These are phyloP conservation scores for Pyrus betulifolia DNA, from an alignment of 306 rosid species.

Conservation along the genomic window DNA sequence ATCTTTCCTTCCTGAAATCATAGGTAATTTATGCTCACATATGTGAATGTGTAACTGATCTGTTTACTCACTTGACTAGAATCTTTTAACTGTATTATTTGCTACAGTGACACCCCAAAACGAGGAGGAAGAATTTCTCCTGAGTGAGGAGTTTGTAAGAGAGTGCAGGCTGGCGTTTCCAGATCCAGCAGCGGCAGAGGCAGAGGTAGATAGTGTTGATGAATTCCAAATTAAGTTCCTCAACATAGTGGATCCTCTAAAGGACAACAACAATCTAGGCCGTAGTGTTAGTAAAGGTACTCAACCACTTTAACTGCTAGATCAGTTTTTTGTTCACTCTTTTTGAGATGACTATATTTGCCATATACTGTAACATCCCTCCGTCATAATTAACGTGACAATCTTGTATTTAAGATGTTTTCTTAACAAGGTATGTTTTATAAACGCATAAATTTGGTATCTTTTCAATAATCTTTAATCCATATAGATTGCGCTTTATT, in stretches of 20 bases:
- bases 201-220: conserved; percentile 11
- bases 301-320: conserved; percentile 8
- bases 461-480: neutral
- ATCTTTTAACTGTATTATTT: conserved; percentile 14
- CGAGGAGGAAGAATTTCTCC: conserved; percentile 29
- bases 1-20: conserved; percentile 35
- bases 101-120: conserved; percentile 32
- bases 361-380: neutral
- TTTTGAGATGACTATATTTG: conserved; percentile 1
- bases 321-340: neutral
- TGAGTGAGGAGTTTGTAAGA: conserved; percentile 44
- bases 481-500: neutral
- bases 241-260: conserved; percentile 68
- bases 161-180: conserved; percentile 40
- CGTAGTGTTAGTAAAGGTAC: conserved; percentile 55
- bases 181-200: conserved; percentile 16
- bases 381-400: neutral
- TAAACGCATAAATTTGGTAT: neutral
- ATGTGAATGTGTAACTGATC: neutral
- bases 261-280: conserved; percentile 56
- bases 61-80: conserved; percentile 8
- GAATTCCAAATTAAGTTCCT: conserved; percentile 44
- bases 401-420: neutral
- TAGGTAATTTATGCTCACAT: conserved; percentile 30
- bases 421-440: neutral